A percentile compares a stretch with the other conserved stretches of the same genome.
Evolutionary conservation across 2,329 filamentous ascomycete genomes (phyloP).

Genomic region (Diaporthe humulicola): DNA sequence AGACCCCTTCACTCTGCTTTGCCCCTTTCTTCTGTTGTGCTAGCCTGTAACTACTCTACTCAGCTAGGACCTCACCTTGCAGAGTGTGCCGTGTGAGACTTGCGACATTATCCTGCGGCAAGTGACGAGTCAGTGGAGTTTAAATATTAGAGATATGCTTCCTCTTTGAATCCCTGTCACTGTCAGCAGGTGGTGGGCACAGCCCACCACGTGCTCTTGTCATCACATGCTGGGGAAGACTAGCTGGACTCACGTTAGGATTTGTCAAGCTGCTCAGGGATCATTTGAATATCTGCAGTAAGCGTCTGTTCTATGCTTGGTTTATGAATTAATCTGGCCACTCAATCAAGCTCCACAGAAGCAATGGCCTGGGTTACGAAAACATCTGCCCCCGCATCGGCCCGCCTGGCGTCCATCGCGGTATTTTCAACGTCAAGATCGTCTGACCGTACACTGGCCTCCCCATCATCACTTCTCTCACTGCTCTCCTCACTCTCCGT

Average conservation of each 20-base stretch:
- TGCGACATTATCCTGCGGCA: neutral
- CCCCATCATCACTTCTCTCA: slow-evolving; percentile 53
- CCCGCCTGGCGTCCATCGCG: neutral
- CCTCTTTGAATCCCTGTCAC: neutral
- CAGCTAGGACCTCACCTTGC: neutral
- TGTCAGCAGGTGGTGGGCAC: neutral
- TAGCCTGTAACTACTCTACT: neutral
- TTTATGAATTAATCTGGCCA: neutral
- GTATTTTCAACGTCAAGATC: slow-evolving; percentile 29
- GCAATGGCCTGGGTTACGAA: slow-evolving; percentile 51
- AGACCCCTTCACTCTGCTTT: slow-evolving; percentile 4
- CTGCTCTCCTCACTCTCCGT: slow-evolving; percentile 64
- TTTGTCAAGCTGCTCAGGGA: neutral
- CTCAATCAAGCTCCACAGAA: slow-evolving; percentile 49
- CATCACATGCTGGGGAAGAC: neutral
- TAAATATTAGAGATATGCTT: neutral
- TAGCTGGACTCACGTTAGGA: neutral
- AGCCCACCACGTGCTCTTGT: neutral
- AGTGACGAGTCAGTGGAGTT: neutral
- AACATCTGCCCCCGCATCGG: slow-evolving; percentile 38
- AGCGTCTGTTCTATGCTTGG: neutral
- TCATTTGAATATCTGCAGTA: neutral
- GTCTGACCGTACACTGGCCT: slow-evolving; percentile 45
- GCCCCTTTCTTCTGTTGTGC: neutral
- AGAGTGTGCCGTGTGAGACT: neutral